Evolutionary conservation across 2,329 filamentous ascomycete genomes (phyloP), one percentile per base, ranked within the genome.

Genomic region (Paraphaeosphaeria sporulosa): DNA sequence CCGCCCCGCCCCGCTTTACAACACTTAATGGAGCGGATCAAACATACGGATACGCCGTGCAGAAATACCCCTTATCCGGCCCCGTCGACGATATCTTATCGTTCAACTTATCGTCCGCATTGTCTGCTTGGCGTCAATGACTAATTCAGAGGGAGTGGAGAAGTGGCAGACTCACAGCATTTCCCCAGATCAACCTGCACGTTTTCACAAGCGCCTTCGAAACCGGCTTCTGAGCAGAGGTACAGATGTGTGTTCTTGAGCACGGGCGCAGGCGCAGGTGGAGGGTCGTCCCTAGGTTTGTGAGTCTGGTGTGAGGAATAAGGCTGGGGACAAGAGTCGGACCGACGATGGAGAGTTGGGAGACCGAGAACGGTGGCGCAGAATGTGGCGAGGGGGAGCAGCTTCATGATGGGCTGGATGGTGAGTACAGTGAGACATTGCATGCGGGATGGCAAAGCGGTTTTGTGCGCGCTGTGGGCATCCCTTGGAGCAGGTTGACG

Each of bases 41-140:
- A 36, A 64, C 68, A 38, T 58, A 71, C 66, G 66, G 64, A 49
- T 65, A 70, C 46, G 68, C 27, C 19, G 62, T 64, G 49, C 68
- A 71, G 52, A 71, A 71, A 4, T 65, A 66, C 9, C 64, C 67
- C 2, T 69, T 57, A 19, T 70, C 66, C 7, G 66, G 68, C 1
- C 70, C 68, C 10, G 64, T 54, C 17, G 66, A 68, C 3, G 65
- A 68, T 10, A 68, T 62, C 13, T 64, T 64, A 2, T 64, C 38
- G n/a, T 61, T 58, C n/a, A 53, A 70, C 9, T 42, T 42, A 8
- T 49, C 27, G 8, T 43, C 25, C 13, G 66, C 44, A 36, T 67
- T 67, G 42, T 65, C 66, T 68, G n/a, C 4, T 25, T 13, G 21
- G 15, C 15, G 42, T 44, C 19, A 21, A 21, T 43, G 10, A n/a